These are phyloP conservation scores for Pseudofabraea citricarpa DNA, from an alignment of 2,329 filamentous ascomycete genomes.

Conservation along the genomic window DNA sequence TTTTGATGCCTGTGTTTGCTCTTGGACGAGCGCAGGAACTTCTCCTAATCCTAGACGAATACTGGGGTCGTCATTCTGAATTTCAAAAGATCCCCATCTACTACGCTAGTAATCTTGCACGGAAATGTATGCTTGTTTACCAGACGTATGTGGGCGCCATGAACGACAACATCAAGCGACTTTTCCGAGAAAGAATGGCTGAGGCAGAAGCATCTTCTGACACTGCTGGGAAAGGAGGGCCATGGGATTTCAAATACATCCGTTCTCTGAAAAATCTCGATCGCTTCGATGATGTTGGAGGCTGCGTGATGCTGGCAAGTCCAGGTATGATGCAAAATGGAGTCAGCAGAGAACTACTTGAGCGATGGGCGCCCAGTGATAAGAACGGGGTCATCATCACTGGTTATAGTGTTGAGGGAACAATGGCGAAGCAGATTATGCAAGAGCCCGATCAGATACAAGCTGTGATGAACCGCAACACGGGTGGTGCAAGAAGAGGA, in stretches of 20 bases:
- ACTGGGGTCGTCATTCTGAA: constrained; percentile 86
- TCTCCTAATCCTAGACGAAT: constrained; percentile 91
- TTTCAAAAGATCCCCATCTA: constrained; percentile 92
- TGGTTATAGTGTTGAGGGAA: constrained; percentile 96
- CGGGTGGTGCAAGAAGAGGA: constrained; percentile 56
- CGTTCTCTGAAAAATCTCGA: constrained; percentile 89
- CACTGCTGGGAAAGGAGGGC: constrained; percentile 69
- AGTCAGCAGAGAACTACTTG: constrained; percentile 85
- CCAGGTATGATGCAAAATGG: constrained; percentile 98
- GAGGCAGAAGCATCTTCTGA: constrained; percentile 81
- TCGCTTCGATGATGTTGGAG: constrained; percentile 90
- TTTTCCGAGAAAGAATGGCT: constrained; percentile 90
- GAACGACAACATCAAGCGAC: constrained; percentile 97
- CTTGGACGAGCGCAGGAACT: constrained; percentile 91
- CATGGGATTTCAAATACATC: constrained; percentile 96
- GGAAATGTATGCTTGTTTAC: constrained; percentile 98
- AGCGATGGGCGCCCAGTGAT: constrained; percentile 92
- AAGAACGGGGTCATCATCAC: constrained; percentile 99
- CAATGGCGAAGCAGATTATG: constrained; percentile 94
- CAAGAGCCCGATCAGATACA: constrained; percentile 93
- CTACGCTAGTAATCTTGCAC: constrained; percentile 90
- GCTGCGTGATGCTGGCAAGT: constrained; percentile 94
- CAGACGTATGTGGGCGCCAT: constrained; percentile 97
- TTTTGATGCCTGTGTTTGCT: constrained; percentile 92
- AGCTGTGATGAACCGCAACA: constrained; percentile 79